phyloP scores from a whole-genome alignment of 108 stramenopile genomes.

The Cyclotella distinguenda region DNA sequence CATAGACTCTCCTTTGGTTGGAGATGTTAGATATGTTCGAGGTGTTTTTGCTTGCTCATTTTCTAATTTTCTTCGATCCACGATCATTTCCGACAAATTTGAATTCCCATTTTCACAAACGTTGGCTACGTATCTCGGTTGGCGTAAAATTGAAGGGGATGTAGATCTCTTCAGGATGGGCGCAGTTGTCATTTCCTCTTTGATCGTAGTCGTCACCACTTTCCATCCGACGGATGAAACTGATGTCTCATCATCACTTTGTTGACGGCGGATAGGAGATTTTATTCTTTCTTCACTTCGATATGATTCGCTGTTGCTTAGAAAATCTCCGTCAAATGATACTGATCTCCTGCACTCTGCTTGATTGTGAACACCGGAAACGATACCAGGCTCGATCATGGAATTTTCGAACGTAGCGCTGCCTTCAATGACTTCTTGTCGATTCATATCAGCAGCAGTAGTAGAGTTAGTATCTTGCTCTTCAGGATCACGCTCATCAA shows the following conservation, averaged over 20 bases:
- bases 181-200: neutral
- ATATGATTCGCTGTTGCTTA: neutral
- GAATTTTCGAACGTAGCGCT: no score
- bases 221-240: conserved; percentile 12
- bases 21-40: no score
- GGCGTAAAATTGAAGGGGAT: conserved; percentile 5
- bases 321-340: conserved; percentile 4
- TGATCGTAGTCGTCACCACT: conserved; percentile 1
- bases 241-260: conserved; percentile 13
- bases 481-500: neutral
- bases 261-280: neutral
- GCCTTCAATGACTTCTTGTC: no score
- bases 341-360: no score
- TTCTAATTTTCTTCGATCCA: no score
- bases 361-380: no score
- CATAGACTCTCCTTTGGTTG: no score
- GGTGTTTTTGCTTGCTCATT: no score
- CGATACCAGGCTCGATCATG: no score
- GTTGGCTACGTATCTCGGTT: conserved; percentile 7
- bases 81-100: neutral
- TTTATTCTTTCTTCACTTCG: neutral
- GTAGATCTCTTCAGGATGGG: neutral
- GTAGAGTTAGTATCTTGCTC: neutral
- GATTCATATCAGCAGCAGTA: neutral
- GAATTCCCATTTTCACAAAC: neutral